Evolutionary conservation across 495 filamentous ascomycete genomes (phyloP), one percentile per base, ranked within the genome.

Genomic region (Aspergillus hancockii): DNA sequence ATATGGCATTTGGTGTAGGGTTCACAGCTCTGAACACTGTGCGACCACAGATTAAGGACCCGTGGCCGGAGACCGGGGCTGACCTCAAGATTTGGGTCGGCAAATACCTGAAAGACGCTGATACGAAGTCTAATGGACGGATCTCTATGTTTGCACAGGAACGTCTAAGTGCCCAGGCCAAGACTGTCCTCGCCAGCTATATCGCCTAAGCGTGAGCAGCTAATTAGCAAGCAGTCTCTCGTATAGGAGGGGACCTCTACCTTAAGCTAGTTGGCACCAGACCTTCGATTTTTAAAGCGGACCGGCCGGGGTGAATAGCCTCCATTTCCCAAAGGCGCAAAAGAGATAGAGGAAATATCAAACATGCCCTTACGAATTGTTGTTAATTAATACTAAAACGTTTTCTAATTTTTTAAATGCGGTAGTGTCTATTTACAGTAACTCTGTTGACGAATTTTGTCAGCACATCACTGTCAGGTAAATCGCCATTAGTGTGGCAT

Each of bases 21-120:
- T 99, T 95, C 74, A 97, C 94, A 1, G 84, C 88, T 41, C 81
- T 99, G 56, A 93, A 90, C 70, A 97, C 94, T 1, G 91, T 93
- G 72, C 90, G 88, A 70, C 83, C 85, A 52, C 68, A 73, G 32
- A 65, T 80, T 9, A 79, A 78, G 55, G 93, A 96, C 67, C 86
- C 89, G 19, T 96, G 87, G 82, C 89, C 92, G 32, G 88, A 95
- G 54, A 88, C 93, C 9, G 77, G 77, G 9, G 78, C 78, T 9
- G 89, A 95, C 68, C 84, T 95, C 18, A 89, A 88, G 74, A 67
- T 66, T 25, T 97, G 92, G 92, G 90, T 93, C 3, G 81, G 88
- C 22, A 70, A 81, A 65, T 91, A 89, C 68, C 63, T 94, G 63
- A 85, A 83, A 71, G 77, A 80, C 47, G 84, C 84, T 9, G 81